Percentiles rank a stretch among this genome's conserved stretches.
phyloP scores from a whole-genome alignment of 805 yeast species.

The Grigorovia transvaalensis region DNA sequence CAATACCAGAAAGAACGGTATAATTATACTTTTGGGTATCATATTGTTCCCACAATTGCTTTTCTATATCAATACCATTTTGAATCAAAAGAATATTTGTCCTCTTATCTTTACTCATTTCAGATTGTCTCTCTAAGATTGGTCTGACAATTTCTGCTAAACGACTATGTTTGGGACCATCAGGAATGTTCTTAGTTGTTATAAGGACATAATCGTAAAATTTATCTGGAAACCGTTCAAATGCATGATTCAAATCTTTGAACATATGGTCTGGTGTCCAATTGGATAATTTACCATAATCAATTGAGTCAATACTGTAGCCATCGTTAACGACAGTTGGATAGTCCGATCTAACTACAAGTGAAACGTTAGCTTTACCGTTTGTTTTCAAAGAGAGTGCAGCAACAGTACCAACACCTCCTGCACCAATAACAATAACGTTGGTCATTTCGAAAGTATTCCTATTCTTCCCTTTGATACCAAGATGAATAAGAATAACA shows the following conservation, averaged over 20 bases:
- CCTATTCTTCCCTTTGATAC: not conserved
- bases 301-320: slow-evolving; percentile 47
- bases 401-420: slow-evolving; percentile 78
- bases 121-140: slow-evolving; percentile 33
- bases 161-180: slow-evolving; percentile 34
- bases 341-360: slow-evolving; percentile 59
- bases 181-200: slow-evolving; percentile 61
- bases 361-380: slow-evolving; percentile 43
- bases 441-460: slow-evolving; percentile 10
- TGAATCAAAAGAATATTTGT: slow-evolving; percentile 50
- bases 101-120: slow-evolving; percentile 7
- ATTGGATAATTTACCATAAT: slow-evolving; percentile 43
- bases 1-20: slow-evolving; percentile 46
- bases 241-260: slow-evolving; percentile 38
- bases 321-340: slow-evolving; percentile 42
- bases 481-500: too few species aligned
- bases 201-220: slow-evolving; percentile 51
- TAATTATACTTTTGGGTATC: slow-evolving; percentile 26
- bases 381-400: slow-evolving; percentile 49
- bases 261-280: slow-evolving; percentile 52
- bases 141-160: slow-evolving; percentile 44
- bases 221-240: slow-evolving; percentile 23
- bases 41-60: slow-evolving; percentile 40
- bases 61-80: slow-evolving; percentile 58
- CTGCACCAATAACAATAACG: slow-evolving; percentile 64